Evolutionary conservation across 2,329 filamentous ascomycete genomes (phyloP), one percentile per base, ranked within the genome.

Genomic region (Botrytis cinerea): DNA sequence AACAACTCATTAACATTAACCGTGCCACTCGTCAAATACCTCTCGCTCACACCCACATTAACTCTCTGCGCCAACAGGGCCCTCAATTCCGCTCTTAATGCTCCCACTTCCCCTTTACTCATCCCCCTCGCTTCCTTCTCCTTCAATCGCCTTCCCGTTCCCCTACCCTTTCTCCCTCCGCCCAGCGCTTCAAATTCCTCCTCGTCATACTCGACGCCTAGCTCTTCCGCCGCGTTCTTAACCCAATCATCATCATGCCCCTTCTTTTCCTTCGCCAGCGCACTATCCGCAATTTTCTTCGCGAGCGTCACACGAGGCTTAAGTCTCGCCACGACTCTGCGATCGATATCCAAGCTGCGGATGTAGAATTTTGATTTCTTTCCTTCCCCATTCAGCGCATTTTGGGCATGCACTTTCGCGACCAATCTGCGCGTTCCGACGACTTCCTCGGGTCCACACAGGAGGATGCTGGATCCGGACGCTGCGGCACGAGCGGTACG

Each of bases 381-480:
- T 43, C 78, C 79, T 73, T 80, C 79, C 8, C 81, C 78, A 2
- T 81, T 80, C 32, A 84, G 81, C 1, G 84, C 84, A 46, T 84
- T 83, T 70, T 84, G 85, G 74, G 91, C 90, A 81, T 98, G 96
- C 0, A 99, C 93, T 82, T 98, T 97, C 46, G 91, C 91, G 1
- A 97, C 91, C 0, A 99, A 87, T 28, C 95, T 88, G 12, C 93
- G 88, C 5, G 95, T 95, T 0, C 94, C 93, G 3, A 90, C 87
- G 2, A 97, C 94, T 84, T 99, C 96, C 74, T 98, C 95, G 0
- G 96, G 95, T 0, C 92, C 90, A 80, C 96, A 98, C 70, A 99
- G 90, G 7, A 99, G 85, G 73, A 99, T 90, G 79, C 93, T 97
- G 51, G 93, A 88, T 54, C 96, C 96, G 0, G 87, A 89, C 20